Percentiles rank a stretch among this genome's conserved stretches.
phyloP scores from a whole-genome alignment of 2,329 filamentous ascomycete genomes.

The Xylariaceae sp. region DNA sequence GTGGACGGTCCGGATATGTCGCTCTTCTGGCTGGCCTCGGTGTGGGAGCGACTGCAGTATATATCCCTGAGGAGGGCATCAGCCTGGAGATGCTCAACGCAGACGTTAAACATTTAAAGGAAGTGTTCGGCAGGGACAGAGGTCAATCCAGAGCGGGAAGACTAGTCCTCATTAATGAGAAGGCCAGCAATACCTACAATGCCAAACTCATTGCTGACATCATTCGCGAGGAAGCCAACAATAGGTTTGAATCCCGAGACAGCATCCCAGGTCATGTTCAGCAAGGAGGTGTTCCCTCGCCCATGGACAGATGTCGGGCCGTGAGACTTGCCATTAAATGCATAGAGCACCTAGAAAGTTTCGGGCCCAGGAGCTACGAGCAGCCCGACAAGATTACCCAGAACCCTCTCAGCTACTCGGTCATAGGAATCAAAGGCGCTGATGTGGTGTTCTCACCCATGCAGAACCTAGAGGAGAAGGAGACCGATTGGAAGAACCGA shows the following conservation, averaged over 20 bases:
- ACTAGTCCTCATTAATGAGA: slow-evolving; percentile 95
- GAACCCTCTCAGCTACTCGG: slow-evolving; percentile 74
- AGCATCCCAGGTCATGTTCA: slow-evolving; percentile 94
- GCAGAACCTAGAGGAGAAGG: slow-evolving; percentile 77
- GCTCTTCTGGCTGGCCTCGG: slow-evolving; percentile 87
- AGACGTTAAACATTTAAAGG: slow-evolving; percentile 87
- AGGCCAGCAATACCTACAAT: slow-evolving; percentile 86
- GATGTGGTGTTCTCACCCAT: slow-evolving; percentile 87
- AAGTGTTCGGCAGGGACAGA: slow-evolving; percentile 83
- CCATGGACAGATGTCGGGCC: slow-evolving; percentile 94
- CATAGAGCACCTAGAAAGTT: slow-evolving; percentile 87
- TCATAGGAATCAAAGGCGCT: slow-evolving; percentile 93
- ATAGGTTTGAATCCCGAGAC: slow-evolving; percentile 89
- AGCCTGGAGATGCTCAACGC: slow-evolving; percentile 89
- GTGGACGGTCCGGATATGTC: slow-evolving; percentile 91
- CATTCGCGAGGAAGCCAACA: slow-evolving; percentile 90
- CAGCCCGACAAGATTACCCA: slow-evolving; percentile 67
- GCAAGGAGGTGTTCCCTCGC: slow-evolving; percentile 88
- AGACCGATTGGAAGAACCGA: slow-evolving; percentile 93
- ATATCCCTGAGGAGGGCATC: slow-evolving; percentile 96
- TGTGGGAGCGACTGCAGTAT: slow-evolving; percentile 92
- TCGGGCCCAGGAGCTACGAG: slow-evolving; percentile 67
- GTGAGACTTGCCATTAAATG: slow-evolving; percentile 93
- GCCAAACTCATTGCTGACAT: slow-evolving; percentile 95
- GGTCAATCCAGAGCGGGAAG: slow-evolving; percentile 91